A percentile compares a stretch with the other conserved stretches of the same genome.
Conservation (phyloP, 257 asterid species). For the Solanum paucissectum region DNA sequence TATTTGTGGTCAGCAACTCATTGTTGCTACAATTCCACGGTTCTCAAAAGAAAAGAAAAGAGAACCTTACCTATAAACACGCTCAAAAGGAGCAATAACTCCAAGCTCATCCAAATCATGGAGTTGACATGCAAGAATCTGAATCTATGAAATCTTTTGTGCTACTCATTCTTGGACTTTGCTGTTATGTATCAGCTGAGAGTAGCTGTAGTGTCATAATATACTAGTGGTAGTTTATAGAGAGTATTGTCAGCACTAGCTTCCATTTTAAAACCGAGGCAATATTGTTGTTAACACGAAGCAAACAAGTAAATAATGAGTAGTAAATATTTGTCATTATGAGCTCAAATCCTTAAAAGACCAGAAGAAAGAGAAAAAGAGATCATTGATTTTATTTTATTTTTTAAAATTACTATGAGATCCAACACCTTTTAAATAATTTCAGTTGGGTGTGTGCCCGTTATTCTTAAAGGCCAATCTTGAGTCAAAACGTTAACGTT, state of each 20-base stretch:
- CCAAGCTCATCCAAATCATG: background rate
- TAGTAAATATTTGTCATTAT: background rate
- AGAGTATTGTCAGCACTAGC: background rate
- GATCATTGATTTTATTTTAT: background rate
- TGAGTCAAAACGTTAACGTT: background rate
- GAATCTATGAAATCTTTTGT: background rate
- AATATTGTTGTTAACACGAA: background rate
- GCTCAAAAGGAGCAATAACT: background rate
- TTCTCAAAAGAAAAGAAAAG: slow-evolving; percentile 23
- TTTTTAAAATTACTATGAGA: background rate
- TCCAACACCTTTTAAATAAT: background rate
- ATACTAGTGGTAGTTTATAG: background rate
- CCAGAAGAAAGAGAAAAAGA: background rate
- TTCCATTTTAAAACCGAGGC: background rate
- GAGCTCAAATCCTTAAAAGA: background rate
- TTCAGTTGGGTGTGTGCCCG: background rate
- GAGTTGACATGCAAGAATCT: slow-evolving; percentile 9
- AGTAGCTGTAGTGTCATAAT: background rate
- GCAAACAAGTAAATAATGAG: background rate
- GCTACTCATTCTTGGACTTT: background rate
- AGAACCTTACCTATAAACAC: slow-evolving; percentile 7
- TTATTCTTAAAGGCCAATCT: background rate
- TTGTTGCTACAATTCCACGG: slow-evolving; percentile 75
- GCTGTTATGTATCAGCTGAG: background rate
- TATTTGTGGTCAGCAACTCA: slow-evolving; percentile 78